Evolutionary conservation across 768 basidiomycete species (phyloP).

Genomic region (Clathrus columnatus): DNA sequence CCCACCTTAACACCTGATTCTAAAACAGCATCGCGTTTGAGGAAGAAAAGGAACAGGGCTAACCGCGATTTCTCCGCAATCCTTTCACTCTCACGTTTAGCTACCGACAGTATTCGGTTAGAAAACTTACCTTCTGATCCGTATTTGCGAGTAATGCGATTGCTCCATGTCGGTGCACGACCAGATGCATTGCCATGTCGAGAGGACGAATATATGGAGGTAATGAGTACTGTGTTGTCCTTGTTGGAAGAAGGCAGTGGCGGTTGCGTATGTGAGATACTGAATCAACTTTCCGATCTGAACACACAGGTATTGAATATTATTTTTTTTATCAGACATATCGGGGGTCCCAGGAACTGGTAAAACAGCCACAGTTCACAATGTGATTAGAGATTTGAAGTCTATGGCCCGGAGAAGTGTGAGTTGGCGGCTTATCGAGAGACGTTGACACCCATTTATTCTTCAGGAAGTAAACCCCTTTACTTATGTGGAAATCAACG

Average conservation of each 20-base stretch:
- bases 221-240: slow-evolving; percentile 70
- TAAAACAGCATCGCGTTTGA: slow-evolving; percentile 52
- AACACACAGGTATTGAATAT: not conserved
- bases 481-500: slow-evolving; percentile 96
- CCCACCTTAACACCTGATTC: slow-evolving; percentile 71
- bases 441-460: not conserved
- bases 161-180: slow-evolving; percentile 86
- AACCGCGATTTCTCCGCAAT: slow-evolving; percentile 15
- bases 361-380: slow-evolving; percentile 96
- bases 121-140: slow-evolving; percentile 61
- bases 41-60: slow-evolving; percentile 18
- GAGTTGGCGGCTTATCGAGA: not conserved
- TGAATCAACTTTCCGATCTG: not conserved
- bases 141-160: slow-evolving; percentile 82
- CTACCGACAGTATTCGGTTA: slow-evolving; percentile 22
- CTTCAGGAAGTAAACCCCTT: slow-evolving; percentile 86
- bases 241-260: slow-evolving; percentile 88
- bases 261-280: slow-evolving; percentile 82
- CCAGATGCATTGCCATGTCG: slow-evolving; percentile 87
- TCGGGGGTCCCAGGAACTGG: slow-evolving; percentile 97
- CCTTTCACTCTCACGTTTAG: slow-evolving; percentile 17
- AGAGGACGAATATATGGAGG: slow-evolving; percentile 72
- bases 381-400: slow-evolving; percentile 82
- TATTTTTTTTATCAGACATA: slow-evolving; percentile 56
- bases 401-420: slow-evolving; percentile 79